Evolutionary conservation across 2,329 filamentous ascomycete species (phyloP).

Genomic region (Alternaria burnsii): DNA sequence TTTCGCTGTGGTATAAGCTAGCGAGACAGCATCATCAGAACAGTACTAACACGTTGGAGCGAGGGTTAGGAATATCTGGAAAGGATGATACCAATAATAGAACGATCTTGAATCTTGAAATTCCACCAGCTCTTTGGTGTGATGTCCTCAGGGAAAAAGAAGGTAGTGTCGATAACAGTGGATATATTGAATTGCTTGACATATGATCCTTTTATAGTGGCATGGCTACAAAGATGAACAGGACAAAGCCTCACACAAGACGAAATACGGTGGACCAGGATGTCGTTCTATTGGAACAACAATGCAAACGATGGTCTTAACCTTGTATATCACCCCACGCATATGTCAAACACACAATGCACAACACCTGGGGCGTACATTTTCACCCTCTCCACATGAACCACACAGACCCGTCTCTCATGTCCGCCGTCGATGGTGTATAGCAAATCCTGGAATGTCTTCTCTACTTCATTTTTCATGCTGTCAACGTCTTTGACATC

Average conservation of each 20-base stretch:
- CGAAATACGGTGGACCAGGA: not conserved
- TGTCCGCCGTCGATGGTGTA: constrained; percentile 8
- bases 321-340: not conserved
- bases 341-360: constrained; percentile 68
- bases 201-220: not conserved
- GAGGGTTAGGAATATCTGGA: not conserved
- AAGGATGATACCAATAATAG: not conserved
- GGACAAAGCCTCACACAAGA: not conserved
- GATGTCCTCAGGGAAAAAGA: not conserved
- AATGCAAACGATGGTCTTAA: not conserved
- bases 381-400: constrained; percentile 62
- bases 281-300: not conserved
- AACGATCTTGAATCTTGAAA: not conserved
- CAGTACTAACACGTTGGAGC: not conserved
- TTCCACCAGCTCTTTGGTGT: not conserved
- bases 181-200: too few relatives aligned
- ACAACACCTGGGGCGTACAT: constrained; percentile 69
- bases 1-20: not conserved
- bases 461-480: constrained; percentile 49
- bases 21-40: not conserved
- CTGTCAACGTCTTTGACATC: constrained; percentile 44
- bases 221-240: not conserved
- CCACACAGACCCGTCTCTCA: constrained; percentile 52
- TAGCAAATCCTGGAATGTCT: constrained; percentile 48
- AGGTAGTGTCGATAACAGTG: not conserved